These are phyloP conservation scores for Kuraishia molischiana DNA, from an alignment of 805 yeast species.

Conservation along the genomic window DNA sequence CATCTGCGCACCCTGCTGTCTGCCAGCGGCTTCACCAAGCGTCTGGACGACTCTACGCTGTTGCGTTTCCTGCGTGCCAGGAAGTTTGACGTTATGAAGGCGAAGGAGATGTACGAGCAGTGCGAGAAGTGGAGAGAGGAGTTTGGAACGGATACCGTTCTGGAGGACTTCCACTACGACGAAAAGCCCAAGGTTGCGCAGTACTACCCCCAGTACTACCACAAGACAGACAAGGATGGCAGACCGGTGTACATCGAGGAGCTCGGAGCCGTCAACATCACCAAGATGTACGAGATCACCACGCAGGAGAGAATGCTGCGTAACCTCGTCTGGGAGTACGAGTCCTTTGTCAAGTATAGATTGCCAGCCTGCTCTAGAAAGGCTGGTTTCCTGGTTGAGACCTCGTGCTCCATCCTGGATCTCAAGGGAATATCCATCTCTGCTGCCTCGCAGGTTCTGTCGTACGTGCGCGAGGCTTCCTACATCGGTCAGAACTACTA, in stretches of 20 bases:
- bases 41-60: conserved; percentile 81
- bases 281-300: conserved; percentile 88
- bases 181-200: conserved; percentile 88
- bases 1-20: conserved; percentile 48
- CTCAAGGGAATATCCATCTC: conserved; percentile 87
- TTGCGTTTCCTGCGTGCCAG: conserved; percentile 89
- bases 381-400: conserved; percentile 71
- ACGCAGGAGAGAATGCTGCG: conserved; percentile 93
- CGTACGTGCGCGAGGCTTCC: conserved; percentile 89
- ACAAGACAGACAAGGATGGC: conserved; percentile 94
- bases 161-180: conserved; percentile 81
- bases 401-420: conserved; percentile 94
- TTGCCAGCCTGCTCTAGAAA: conserved; percentile 92
- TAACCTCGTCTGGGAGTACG: conserved; percentile 97
- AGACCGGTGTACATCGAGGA: conserved; percentile 95
- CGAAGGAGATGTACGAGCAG: conserved; percentile 71
- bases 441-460: conserved; percentile 74
- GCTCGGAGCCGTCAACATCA: conserved; percentile 81
- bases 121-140: conserved; percentile 91
- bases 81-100: conserved; percentile 76
- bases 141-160: conserved; percentile 78
- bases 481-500: conserved; percentile 93
- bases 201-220: conserved; percentile 94
- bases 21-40: conserved; percentile 58
- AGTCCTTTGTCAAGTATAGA: conserved; percentile 73